These are phyloP conservation scores for Obelidium mucronatum DNA, from an alignment of 192 early-diverging fungal genomes.

Conservation along the genomic window DNA sequence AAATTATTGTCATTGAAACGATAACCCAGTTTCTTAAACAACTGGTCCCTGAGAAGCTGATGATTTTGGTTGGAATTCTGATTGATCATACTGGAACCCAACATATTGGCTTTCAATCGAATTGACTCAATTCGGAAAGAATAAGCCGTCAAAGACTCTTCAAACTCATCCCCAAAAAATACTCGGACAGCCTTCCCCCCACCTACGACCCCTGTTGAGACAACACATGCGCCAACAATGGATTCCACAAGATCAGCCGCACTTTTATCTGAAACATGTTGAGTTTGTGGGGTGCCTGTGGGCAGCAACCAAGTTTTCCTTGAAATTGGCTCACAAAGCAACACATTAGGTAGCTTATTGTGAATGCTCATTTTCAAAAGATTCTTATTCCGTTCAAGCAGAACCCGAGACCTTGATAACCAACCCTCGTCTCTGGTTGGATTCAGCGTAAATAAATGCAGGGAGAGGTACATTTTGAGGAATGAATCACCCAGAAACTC, in stretches of 20 bases:
- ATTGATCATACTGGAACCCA: no score
- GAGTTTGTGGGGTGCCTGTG: neutral
- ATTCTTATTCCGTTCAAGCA: slow-evolving; percentile 40
- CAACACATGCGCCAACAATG: slow-evolving; percentile 76
- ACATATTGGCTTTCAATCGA: neutral
- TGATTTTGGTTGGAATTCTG: neutral
- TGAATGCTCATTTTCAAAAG: slow-evolving; percentile 40
- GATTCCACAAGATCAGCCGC: slow-evolving; percentile 89
- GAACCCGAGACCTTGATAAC: slow-evolving; percentile 16
- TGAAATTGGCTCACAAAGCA: slow-evolving; percentile 29
- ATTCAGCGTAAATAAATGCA: slow-evolving; percentile 78
- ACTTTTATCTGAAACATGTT: slow-evolving; percentile 76
- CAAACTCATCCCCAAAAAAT: slow-evolving; percentile 34
- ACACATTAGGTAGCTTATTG: slow-evolving; percentile 47
- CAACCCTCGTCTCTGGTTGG: slow-evolving; percentile 49
- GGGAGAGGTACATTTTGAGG: slow-evolving; percentile 77
- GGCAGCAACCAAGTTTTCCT: slow-evolving; percentile 14
- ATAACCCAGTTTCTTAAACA: slow-evolving; percentile 58
- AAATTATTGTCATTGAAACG: slow-evolving; percentile 72
- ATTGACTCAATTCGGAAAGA: neutral
- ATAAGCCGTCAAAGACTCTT: neutral
- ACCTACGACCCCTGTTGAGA: slow-evolving; percentile 52
- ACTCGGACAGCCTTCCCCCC: slow-evolving; percentile 41
- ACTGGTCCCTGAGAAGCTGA: slow-evolving; percentile 15
- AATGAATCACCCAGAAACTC: slow-evolving; percentile 92